A percentile compares a stretch with the other conserved stretches of the same genome.
Evolutionary conservation across 176 grass and related monocot species (phyloP).

Genomic region (Olyra latifolia): DNA sequence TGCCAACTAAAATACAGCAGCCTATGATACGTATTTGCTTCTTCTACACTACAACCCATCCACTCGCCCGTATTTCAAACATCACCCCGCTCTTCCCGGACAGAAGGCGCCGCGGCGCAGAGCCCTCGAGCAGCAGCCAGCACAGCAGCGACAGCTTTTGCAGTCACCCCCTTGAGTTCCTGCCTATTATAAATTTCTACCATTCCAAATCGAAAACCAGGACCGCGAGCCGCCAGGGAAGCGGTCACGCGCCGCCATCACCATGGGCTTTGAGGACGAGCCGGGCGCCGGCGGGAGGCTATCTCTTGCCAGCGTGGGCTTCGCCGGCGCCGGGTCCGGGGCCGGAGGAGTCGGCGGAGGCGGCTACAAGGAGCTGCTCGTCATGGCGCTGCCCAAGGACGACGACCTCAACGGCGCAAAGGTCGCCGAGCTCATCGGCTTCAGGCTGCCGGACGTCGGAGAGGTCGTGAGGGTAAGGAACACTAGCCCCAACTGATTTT

Average conservation of each 20-base stretch:
- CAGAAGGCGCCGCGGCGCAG: no score
- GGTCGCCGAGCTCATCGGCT: conserved; percentile 30
- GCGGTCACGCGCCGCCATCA: conserved; percentile 38
- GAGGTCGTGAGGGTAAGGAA: conserved; percentile 36
- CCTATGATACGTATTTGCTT: no score
- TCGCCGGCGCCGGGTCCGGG: conserved; percentile 12
- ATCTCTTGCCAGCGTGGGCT: conserved; percentile 42
- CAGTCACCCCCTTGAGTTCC: not conserved
- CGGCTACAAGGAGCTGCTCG: conserved; percentile 51
- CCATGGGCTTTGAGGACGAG: conserved; percentile 40
- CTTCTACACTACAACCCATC: not conserved
- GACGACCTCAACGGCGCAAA: conserved; percentile 45
- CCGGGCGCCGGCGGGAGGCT: conserved; percentile 9
- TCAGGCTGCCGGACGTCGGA: conserved; percentile 47
- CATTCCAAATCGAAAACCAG: conserved; percentile 16
- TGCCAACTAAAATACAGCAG: no score
- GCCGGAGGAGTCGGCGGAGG: not conserved
- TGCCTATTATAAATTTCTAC: not conserved
- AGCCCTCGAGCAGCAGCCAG: no score
- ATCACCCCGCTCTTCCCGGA: not conserved
- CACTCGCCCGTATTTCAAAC: not conserved
- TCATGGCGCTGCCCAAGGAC: conserved; percentile 47
- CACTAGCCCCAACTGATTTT: not conserved
- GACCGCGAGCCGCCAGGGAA: conserved; percentile 22
- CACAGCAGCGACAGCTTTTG: not conserved